Evolutionary conservation across 2,329 filamentous ascomycete genomes (phyloP).

Genomic region (Pseudogymnoascus sp.): DNA sequence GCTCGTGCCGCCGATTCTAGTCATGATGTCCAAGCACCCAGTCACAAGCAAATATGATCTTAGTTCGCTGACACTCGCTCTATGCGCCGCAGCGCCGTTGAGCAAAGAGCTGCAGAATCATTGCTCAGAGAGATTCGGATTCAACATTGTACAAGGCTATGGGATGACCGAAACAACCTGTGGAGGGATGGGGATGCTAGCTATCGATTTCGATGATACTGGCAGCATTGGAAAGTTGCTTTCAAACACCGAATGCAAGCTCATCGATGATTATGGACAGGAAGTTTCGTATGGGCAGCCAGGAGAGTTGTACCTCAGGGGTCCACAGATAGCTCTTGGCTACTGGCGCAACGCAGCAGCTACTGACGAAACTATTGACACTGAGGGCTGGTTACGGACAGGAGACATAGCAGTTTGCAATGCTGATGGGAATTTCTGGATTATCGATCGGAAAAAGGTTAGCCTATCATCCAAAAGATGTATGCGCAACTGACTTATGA

Average conservation of each 20-base stretch:
- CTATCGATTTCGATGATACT: slow-evolving; percentile 32
- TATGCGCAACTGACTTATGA: background rate
- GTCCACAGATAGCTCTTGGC: slow-evolving; percentile 50
- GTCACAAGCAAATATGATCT: slow-evolving; percentile 46
- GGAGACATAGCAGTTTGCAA: slow-evolving; percentile 49
- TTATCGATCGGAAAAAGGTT: slow-evolving; percentile 47
- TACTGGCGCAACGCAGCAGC: slow-evolving; percentile 52
- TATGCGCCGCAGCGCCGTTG: slow-evolving; percentile 48
- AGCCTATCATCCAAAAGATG: background rate
- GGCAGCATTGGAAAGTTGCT: slow-evolving; percentile 46
- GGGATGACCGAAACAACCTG: slow-evolving; percentile 53
- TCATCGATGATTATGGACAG: slow-evolving; percentile 46
- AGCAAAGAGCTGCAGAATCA: slow-evolving; percentile 37
- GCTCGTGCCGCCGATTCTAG: slow-evolving; percentile 51
- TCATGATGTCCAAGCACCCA: slow-evolving; percentile 52
- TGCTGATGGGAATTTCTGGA: slow-evolving; percentile 40
- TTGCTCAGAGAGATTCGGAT: slow-evolving; percentile 36
- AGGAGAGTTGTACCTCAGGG: slow-evolving; percentile 48
- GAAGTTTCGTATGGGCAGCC: slow-evolving; percentile 42
- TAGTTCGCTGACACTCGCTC: slow-evolving; percentile 39
- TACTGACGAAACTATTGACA: slow-evolving; percentile 42
- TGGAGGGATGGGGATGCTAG: slow-evolving; percentile 37
- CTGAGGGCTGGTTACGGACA: slow-evolving; percentile 51
- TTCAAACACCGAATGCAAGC: slow-evolving; percentile 46
- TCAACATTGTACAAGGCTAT: slow-evolving; percentile 46